Evolutionary conservation across 2,329 filamentous ascomycete species (phyloP).

Genomic region (Trichoderma asperellum): DNA sequence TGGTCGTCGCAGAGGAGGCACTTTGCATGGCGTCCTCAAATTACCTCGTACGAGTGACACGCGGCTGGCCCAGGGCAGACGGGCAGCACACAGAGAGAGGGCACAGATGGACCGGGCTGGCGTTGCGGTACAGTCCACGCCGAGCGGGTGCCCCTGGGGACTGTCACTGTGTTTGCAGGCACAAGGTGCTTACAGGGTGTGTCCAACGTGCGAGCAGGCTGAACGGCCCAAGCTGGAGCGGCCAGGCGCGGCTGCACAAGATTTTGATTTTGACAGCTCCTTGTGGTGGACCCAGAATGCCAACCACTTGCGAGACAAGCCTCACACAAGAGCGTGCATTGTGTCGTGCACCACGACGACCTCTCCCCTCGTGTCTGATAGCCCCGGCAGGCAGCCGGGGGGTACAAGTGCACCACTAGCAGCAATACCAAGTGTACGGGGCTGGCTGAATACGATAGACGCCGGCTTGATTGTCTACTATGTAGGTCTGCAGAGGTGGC

Average conservation of each 20-base stretch:
- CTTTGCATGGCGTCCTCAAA: slow-evolving; percentile 19
- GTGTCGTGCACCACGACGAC: slow-evolving; percentile 10
- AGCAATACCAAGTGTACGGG: slow-evolving; percentile 14
- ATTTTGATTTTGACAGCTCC: slow-evolving; percentile 30
- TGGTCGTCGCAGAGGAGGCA: slow-evolving; percentile 14
- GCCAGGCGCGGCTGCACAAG: slow-evolving; percentile 27
- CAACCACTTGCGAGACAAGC: slow-evolving; percentile 14
- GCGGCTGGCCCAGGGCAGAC: slow-evolving; percentile 11
- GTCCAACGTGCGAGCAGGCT: slow-evolving; percentile 9
- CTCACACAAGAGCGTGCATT: slow-evolving; percentile 22
- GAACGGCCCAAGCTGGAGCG: slow-evolving; percentile 9
- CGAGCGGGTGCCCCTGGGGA: neutral
- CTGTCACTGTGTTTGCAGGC: slow-evolving; percentile 9
- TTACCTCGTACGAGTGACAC: slow-evolving; percentile 23
- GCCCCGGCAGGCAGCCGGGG: slow-evolving; percentile 5
- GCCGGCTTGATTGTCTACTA: neutral
- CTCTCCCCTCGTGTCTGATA: slow-evolving; percentile 23
- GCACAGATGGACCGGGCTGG: neutral
- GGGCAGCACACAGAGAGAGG: neutral
- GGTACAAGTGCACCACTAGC: slow-evolving; percentile 18
- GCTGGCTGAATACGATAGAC: slow-evolving; percentile 26
- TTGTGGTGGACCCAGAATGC: slow-evolving; percentile 24
- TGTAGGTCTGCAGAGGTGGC: neutral
- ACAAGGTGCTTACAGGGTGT: slow-evolving; percentile 23
- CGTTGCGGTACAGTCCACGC: neutral